phyloP scores from a whole-genome alignment of 768 basidiomycete species.

The Symmetrospora coprosmae region DNA sequence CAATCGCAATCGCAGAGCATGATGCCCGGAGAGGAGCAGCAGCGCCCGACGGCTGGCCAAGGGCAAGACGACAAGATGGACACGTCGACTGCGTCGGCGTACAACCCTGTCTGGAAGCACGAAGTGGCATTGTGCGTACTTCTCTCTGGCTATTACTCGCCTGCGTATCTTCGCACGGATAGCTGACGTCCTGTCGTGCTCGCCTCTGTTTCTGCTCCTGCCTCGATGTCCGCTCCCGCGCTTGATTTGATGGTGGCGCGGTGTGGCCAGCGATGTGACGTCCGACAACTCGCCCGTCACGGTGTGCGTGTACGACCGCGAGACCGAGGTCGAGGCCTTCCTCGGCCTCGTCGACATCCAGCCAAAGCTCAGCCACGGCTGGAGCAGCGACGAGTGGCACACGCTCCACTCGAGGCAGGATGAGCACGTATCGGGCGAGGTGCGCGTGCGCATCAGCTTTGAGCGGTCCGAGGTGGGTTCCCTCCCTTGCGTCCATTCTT shows the following conservation, averaged over 20 bases:
- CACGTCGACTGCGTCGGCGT: conserved; percentile 19
- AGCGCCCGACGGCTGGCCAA: conserved; percentile 1
- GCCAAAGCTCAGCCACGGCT: conserved; percentile 75
- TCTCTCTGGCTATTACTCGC: background rate
- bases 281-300: conserved; percentile 68
- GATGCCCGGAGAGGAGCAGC: background rate
- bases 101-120: conserved; percentile 98
- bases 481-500: conserved; percentile 7
- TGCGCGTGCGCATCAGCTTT: conserved; percentile 85
- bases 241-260: conserved; percentile 3
- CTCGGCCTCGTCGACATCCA: conserved; percentile 82
- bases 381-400: background rate
- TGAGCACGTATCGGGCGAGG: conserved; percentile 77
- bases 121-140: conserved; percentile 88
- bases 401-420: conserved; percentile 35
- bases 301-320: conserved; percentile 75
- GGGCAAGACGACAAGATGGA: conserved; percentile 15
- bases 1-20: background rate
- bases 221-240: conserved; percentile 7
- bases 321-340: conserved; percentile 64
- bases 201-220: conserved; percentile 15
- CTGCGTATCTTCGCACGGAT: background rate
- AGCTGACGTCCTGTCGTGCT: conserved; percentile 10
- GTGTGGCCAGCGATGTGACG: conserved; percentile 65
- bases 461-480: conserved; percentile 68